A percentile compares a stretch with the other conserved stretches of the same genome.
These are phyloP conservation scores for Xylariales sp. DNA, from an alignment of 2,329 filamentous ascomycete species.

Conservation along the genomic window DNA sequence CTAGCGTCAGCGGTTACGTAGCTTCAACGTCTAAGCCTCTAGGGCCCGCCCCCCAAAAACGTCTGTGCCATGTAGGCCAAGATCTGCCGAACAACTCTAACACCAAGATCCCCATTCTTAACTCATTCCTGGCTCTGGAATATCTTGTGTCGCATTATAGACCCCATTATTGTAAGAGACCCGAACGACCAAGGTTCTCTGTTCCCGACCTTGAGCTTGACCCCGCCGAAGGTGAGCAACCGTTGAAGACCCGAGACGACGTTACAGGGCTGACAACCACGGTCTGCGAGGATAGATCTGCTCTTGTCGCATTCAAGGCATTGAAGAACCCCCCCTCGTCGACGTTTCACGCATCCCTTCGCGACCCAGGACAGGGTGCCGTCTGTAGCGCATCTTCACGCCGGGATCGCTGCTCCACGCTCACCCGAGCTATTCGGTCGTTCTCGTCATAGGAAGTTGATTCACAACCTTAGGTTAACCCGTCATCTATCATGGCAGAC, in stretches of 20 bases:
- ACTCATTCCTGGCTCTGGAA: neutral
- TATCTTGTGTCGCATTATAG: neutral
- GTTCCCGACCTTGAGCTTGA: neutral
- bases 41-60: slow-evolving; percentile 7
- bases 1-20: slow-evolving; percentile 18
- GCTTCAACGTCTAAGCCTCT: slow-evolving; percentile 15
- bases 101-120: slow-evolving; percentile 1
- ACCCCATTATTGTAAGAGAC: neutral
- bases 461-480: neutral
- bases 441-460: neutral
- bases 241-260: neutral
- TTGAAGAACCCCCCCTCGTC: neutral
- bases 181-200: neutral
- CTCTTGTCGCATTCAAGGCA: neutral
- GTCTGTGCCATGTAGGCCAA: slow-evolving; percentile 4
- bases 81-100: neutral
- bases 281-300: neutral
- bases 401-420: neutral
- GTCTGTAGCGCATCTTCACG: neutral
- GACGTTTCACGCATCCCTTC: neutral
- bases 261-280: neutral
- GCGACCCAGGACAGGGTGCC: neutral
- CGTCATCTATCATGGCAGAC: slow-evolving; percentile 22
- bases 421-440: too few relatives aligned
- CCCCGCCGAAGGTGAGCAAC: neutral